Conservation (phyloP, 1,284 basidiomycete species). For the Schizopora paradoxa region DNA sequence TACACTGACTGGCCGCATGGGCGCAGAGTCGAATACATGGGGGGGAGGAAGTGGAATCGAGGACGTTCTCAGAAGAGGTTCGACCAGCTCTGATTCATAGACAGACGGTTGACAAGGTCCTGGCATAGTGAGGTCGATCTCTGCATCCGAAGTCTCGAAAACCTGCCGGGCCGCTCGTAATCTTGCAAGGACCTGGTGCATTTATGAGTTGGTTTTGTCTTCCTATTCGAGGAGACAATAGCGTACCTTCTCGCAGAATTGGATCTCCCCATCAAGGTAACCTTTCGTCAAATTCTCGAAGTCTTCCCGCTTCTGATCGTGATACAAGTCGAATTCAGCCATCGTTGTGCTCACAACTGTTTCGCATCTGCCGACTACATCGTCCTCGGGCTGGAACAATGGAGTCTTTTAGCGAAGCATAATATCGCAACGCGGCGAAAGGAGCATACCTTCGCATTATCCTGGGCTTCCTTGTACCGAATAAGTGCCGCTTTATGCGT, state of each 20-base stretch:
- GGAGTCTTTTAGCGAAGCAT: not conserved
- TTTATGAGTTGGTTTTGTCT: not conserved
- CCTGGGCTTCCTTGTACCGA: slow-evolving; percentile 52
- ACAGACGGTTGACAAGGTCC: slow-evolving; percentile 59
- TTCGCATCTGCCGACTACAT: slow-evolving; percentile 71
- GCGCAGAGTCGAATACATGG: slow-evolving; percentile 69
- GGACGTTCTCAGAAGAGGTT: slow-evolving; percentile 42
- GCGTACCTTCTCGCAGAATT: slow-evolving; percentile 61
- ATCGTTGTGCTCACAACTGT: slow-evolving; percentile 84
- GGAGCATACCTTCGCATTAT: too few species aligned
- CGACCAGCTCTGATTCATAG: slow-evolving; percentile 65
- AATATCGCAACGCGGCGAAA: too few species aligned
- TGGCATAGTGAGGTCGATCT: slow-evolving; percentile 23
- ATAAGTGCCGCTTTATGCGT: slow-evolving; percentile 64
- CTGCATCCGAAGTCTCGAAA: slow-evolving; percentile 41
- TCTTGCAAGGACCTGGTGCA: slow-evolving; percentile 47
- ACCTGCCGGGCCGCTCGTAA: slow-evolving; percentile 48
- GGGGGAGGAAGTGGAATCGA: slow-evolving; percentile 66
- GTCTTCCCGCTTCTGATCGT: slow-evolving; percentile 68
- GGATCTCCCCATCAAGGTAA: slow-evolving; percentile 73
- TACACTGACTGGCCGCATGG: slow-evolving; percentile 69
- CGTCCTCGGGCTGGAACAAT: slow-evolving; percentile 47
- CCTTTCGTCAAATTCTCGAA: slow-evolving; percentile 54
- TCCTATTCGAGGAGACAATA: not conserved
- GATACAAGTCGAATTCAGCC: slow-evolving; percentile 81